Conservation (phyloP, 768 basidiomycete species). For the Lactarius hatsudake region DNA sequence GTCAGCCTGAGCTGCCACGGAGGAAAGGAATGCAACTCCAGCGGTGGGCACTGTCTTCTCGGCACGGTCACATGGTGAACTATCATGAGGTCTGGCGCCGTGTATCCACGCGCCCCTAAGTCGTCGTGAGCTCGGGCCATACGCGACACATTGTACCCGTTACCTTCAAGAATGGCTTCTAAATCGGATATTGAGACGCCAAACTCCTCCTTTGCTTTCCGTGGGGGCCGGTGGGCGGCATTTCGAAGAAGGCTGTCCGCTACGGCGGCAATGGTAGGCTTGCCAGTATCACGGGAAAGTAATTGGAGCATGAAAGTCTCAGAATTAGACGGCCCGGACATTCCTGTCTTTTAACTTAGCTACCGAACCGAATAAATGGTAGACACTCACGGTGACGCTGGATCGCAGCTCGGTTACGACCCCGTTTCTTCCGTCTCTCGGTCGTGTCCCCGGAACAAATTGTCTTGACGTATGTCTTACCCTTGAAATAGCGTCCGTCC, state of each 20-base stretch:
- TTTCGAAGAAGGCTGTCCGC: conserved; percentile 21
- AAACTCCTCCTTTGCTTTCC: conserved; percentile 37
- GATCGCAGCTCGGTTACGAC: conserved; percentile 14
- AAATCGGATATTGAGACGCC: conserved; percentile 39
- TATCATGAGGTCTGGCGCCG: conserved; percentile 75
- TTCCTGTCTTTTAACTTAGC: conserved; percentile 6
- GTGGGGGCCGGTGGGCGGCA: background rate
- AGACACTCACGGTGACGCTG: conserved; percentile 24
- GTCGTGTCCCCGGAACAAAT: background rate
- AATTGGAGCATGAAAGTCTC: conserved; percentile 21
- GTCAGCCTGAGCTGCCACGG: conserved; percentile 85
- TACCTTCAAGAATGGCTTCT: conserved; percentile 58
- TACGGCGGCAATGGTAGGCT: conserved; percentile 25
- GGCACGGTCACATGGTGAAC: conserved; percentile 54
- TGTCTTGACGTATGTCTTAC: conserved; percentile 11
- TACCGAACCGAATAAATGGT: background rate
- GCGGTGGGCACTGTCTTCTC: conserved; percentile 40
- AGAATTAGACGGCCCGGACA: conserved; percentile 2
- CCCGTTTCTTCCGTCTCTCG: conserved; percentile 12
- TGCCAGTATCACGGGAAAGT: conserved; percentile 25
- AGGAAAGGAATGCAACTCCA: conserved; percentile 74
- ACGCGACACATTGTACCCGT: background rate
- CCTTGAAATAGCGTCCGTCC: conserved; percentile 5
- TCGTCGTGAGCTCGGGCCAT: background rate
- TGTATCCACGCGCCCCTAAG: conserved; percentile 51